Percentiles rank a stretch among this genome's conserved stretches.
phyloP scores from a whole-genome alignment of 2,329 filamentous ascomycete genomes.

The Penicillium crustosum region DNA sequence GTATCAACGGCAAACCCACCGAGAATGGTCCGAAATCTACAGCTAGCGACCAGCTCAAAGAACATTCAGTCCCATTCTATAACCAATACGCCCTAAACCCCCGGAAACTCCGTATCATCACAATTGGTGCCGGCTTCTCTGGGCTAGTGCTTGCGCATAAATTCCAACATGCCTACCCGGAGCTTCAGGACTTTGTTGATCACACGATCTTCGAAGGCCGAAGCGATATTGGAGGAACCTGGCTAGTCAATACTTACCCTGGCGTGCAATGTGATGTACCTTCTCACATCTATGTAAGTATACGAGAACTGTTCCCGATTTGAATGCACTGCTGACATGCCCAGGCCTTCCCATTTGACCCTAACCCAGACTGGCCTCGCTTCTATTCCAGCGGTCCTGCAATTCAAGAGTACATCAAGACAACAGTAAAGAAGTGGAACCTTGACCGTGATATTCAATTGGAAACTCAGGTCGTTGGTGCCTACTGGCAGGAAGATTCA shows the following conservation, averaged over 20 bases:
- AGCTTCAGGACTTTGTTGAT: constrained; percentile 32
- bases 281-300: constrained; percentile 37
- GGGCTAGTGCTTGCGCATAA: constrained; percentile 45
- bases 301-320: not conserved
- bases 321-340: not conserved
- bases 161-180: constrained; percentile 39
- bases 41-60: not conserved
- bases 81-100: constrained; percentile 24
- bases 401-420: constrained; percentile 45
- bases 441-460: constrained; percentile 42
- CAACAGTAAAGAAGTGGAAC: constrained; percentile 41
- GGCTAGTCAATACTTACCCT: constrained; percentile 24
- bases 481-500: constrained; percentile 37
- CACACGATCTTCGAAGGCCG: constrained; percentile 46
- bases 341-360: constrained; percentile 38
- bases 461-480: constrained; percentile 39
- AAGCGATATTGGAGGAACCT: constrained; percentile 28
- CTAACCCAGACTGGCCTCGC: constrained; percentile 44
- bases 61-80: not conserved
- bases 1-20: not conserved
- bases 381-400: constrained; percentile 43
- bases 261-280: constrained; percentile 33
- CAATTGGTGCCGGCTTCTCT: constrained; percentile 27
- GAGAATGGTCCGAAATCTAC: not conserved
- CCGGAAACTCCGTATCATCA: constrained; percentile 21